phyloP scores from a whole-genome alignment of 2,329 filamentous ascomycete genomes.

The Periconia macrospinosa region DNA sequence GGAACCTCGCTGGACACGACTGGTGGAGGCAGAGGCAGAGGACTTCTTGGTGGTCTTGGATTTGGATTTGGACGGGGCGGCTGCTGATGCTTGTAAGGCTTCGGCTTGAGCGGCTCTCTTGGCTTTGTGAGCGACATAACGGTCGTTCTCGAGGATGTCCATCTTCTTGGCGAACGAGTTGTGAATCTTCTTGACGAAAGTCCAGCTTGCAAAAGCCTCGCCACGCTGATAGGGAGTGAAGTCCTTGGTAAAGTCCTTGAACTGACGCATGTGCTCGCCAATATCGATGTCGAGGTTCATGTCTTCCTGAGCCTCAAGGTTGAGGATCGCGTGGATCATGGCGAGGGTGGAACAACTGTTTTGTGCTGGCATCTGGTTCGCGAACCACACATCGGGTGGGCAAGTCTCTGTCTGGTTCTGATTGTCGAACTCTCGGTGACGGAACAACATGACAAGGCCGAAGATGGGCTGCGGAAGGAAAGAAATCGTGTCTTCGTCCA shows the following conservation, averaged over 20 bases:
- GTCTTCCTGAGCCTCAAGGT: constrained; percentile 53
- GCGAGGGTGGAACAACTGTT: constrained; percentile 94
- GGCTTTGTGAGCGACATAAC: constrained; percentile 66
- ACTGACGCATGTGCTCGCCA: constrained; percentile 68
- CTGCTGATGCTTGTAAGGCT: too few species aligned
- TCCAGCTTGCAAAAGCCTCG: constrained; percentile 71
- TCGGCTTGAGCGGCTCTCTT: constrained; percentile 32
- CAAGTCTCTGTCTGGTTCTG: constrained; percentile 58
- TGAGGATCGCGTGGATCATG: constrained; percentile 91
- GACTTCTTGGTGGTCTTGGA: constrained; percentile 43
- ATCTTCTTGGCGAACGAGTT: constrained; percentile 79
- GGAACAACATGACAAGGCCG: constrained; percentile 87
- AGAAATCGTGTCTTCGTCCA: constrained; percentile 56
- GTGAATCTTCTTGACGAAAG: constrained; percentile 78
- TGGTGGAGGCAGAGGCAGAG: constrained; percentile 39
- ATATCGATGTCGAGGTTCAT: constrained; percentile 56
- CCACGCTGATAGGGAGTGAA: constrained; percentile 76
- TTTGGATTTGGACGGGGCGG: constrained; percentile 6
- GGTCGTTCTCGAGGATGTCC: constrained; percentile 68
- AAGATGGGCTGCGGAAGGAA: constrained; percentile 54
- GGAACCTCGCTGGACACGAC: constrained; percentile 21
- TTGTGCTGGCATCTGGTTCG: constrained; percentile 70
- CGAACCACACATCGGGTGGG: constrained; percentile 81
- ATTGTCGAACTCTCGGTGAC: constrained; percentile 61
- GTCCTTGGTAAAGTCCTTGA: constrained; percentile 71